Evolutionary conservation across 331 rosid genomes (phyloP), one percentile per base, ranked within the genome.

Genomic region (Pyrus hybrid): DNA sequence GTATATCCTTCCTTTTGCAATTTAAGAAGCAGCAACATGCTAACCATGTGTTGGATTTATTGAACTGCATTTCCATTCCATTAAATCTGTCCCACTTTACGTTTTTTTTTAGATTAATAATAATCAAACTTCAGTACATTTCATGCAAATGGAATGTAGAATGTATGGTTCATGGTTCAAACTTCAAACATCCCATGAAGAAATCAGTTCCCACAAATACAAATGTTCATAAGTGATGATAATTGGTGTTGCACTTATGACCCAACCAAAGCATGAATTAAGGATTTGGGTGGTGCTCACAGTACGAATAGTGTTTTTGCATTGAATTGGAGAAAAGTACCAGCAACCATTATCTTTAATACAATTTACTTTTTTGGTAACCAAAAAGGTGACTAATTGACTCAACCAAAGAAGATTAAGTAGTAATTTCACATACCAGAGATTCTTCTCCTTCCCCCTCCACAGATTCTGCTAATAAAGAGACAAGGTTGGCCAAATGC

Each of bases 381-480:
- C 16, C 20, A 71, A 5, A 66, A 80, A 20, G 20, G 43, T 30
- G 23, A 71, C 26, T 75, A 79, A 51, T 51, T 49, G 60, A 77
- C 64, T 60, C 18, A 69, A 70, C 28, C 20, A 35, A 13, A 23
- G 60, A 5, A 64, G 29, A 77, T 67, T 28, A 69, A 25, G 72
- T 66, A 33, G 56, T 78, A 74, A 84, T 73, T 84, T 67, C 79
- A 92, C 99, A 78, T 86, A 95, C 99, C 99, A 89, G 78, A 76
- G 92, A 85, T 76, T 95, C 97, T 70, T 90, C 97, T n/a, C 87
- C 93, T 83, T 91, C 97, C 76, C 87, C 97, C 81, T 89, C 97
- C 76, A 84, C 93, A 21, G 97, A 88, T 83, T 95, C 97, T 29
- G 97, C 96, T 81, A 92, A 71, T 64, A 95, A 93, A 76, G 99